Evolutionary conservation across 2,329 filamentous ascomycete genomes (phyloP).

Genomic region (Hyphodiscus sp.): DNA sequence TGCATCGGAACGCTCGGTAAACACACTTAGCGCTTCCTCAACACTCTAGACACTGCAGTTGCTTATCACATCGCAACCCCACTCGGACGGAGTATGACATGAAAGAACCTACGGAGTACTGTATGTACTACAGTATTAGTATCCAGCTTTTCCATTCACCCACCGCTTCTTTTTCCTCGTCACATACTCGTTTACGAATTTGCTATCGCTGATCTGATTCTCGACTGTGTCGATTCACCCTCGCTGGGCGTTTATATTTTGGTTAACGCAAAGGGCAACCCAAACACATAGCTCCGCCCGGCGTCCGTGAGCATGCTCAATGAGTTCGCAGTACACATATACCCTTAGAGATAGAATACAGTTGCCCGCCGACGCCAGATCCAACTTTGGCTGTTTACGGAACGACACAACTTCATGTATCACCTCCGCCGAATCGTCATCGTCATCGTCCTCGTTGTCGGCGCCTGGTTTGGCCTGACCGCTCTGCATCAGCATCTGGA

Average conservation of each 20-base stretch:
- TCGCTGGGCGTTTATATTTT: background rate
- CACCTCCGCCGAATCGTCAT: constrained; percentile 22
- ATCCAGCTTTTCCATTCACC: background rate
- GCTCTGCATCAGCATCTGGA: constrained; percentile 51
- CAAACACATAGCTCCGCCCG: constrained; percentile 4
- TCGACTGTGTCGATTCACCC: background rate
- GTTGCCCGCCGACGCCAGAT: background rate
- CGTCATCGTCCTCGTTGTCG: constrained; percentile 37
- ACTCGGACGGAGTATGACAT: no score
- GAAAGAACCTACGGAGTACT: no score
- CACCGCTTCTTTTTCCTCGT: background rate
- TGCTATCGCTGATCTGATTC: background rate
- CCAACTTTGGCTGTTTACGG: background rate
- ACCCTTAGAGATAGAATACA: background rate
- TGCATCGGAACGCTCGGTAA: no score
- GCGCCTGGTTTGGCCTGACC: constrained; percentile 39
- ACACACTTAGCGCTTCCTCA: no score
- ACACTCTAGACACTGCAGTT: no score
- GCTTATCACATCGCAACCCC: no score
- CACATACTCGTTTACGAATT: background rate
- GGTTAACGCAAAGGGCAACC: background rate
- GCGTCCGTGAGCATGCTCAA: constrained; percentile 7
- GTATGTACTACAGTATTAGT: background rate
- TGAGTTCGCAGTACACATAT: background rate
- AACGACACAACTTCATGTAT: constrained; percentile 12